phyloP scores from a whole-genome alignment of 192 early-diverging fungal genomes.

The Bifiguratus adelaidae region DNA sequence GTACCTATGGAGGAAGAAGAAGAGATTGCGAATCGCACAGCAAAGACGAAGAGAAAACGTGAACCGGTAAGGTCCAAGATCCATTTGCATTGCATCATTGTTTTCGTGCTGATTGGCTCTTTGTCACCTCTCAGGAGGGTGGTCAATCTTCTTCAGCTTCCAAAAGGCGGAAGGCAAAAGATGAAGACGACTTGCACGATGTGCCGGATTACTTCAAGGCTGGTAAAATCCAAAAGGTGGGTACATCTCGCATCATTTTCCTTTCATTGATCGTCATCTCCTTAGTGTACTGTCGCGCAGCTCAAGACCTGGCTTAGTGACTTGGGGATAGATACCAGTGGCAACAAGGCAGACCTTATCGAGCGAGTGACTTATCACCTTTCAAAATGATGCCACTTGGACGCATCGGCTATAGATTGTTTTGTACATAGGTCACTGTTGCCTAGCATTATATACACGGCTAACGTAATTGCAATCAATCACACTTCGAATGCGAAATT shows the following conservation, averaged over 20 bases:
- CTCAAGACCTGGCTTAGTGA: constrained; percentile 27
- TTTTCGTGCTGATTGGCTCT: background rate
- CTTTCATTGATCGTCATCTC: background rate
- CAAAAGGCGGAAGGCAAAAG: too few relatives aligned
- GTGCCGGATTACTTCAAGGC: background rate
- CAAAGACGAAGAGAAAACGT: too few relatives aligned
- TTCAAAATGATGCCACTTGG: too few relatives aligned
- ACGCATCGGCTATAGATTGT: too few relatives aligned
- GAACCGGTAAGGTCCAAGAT: too few relatives aligned
- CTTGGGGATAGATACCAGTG: constrained; percentile 17
- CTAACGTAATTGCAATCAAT: too few relatives aligned
- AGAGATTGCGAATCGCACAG: background rate
- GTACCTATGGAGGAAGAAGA: background rate
- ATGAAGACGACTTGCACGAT: too few relatives aligned
- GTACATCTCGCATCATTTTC: background rate
- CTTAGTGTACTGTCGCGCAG: constrained; percentile 25
- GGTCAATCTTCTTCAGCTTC: background rate
- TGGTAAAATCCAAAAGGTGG: background rate
- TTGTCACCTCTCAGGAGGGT: background rate
- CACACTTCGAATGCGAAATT: too few relatives aligned
- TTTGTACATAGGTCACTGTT: too few relatives aligned
- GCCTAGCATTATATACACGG: too few relatives aligned
- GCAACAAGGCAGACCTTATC: constrained; percentile 23
- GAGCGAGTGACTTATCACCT: too few relatives aligned
- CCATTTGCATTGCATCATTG: background rate